Evolutionary conservation across 768 basidiomycete species (phyloP).

Genomic region (Suillus bovinus): DNA sequence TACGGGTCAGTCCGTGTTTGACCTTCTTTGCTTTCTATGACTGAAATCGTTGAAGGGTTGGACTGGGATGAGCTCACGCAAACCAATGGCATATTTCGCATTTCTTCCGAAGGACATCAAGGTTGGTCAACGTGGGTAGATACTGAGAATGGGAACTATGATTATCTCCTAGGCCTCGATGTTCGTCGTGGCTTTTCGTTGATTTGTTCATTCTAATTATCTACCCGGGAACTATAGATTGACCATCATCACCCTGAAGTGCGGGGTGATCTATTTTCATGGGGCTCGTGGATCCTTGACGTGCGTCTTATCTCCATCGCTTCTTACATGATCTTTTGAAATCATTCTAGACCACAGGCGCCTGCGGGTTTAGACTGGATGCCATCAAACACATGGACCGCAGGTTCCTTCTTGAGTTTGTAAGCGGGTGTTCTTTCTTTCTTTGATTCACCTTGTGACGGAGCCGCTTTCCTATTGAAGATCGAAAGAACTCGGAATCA

Average conservation of each 20-base stretch:
- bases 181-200: constrained; percentile 38
- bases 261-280: constrained; percentile 66
- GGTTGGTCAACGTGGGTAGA: constrained; percentile 86
- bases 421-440: constrained; percentile 33
- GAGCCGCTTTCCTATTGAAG: constrained; percentile 32
- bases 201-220: constrained; percentile 6
- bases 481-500: constrained; percentile 50
- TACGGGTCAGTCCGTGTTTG: constrained; percentile 50
- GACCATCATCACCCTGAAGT: constrained; percentile 85
- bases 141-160: constrained; percentile 84
- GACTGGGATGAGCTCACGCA: constrained; percentile 79
- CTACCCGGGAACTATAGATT: constrained; percentile 48
- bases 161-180: constrained; percentile 76
- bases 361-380: constrained; percentile 80
- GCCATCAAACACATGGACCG: constrained; percentile 90
- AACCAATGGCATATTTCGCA: constrained; percentile 66
- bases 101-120: constrained; percentile 68
- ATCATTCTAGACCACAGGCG: constrained; percentile 57
- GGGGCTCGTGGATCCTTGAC: constrained; percentile 79
- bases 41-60: constrained; percentile 49
- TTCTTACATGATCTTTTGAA: not conserved
- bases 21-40: not conserved
- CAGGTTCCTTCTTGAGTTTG: constrained; percentile 68
- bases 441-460: not conserved
- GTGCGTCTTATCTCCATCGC: constrained; percentile 28